phyloP scores from a whole-genome alignment of 352 stramenopile genomes.

The Phytophthora tubulina region DNA sequence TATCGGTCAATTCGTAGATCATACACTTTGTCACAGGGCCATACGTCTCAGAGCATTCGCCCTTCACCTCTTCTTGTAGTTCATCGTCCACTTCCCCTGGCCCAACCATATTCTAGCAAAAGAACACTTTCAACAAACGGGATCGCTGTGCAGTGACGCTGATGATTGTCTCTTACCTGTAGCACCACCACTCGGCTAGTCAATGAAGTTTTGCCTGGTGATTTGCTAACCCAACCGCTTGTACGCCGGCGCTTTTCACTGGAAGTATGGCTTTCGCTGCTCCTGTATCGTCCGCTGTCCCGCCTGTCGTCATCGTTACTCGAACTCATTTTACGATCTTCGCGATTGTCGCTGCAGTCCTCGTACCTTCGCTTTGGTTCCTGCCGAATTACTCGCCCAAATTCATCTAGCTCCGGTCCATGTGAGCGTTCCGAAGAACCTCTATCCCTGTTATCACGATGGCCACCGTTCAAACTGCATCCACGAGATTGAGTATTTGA shows the following conservation, averaged over 20 bases:
- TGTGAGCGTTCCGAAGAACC: constrained; percentile 8
- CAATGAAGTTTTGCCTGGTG: constrained; percentile 1
- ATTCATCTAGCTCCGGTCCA: constrained; percentile 34
- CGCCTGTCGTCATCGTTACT: constrained; percentile 2
- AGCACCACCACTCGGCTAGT: constrained; percentile 46
- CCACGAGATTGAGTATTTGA: constrained; percentile 1
- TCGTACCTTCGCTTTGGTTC: constrained; percentile 32
- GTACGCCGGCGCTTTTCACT: constrained; percentile 38
- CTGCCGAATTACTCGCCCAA: constrained; percentile 40
- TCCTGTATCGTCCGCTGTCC: not conserved
- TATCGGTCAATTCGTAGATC: constrained; percentile 71
- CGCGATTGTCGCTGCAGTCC: constrained; percentile 9
- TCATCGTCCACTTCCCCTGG: constrained; percentile 91
- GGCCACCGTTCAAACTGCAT: not conserved
- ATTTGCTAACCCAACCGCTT: constrained; percentile 41
- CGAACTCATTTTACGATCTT: constrained; percentile 9
- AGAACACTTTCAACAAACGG: not conserved
- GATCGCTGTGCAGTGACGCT: not conserved
- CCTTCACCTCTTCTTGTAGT: constrained; percentile 88
- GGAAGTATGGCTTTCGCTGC: constrained; percentile 1
- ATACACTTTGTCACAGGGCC: constrained; percentile 82
- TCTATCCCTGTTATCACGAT: constrained; percentile 12
- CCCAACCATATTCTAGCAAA: constrained; percentile 91
- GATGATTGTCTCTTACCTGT: constrained; percentile 29
- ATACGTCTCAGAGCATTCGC: constrained; percentile 88